phyloP scores from a whole-genome alignment of 768 basidiomycete genomes.

The Amanita exitialis region DNA sequence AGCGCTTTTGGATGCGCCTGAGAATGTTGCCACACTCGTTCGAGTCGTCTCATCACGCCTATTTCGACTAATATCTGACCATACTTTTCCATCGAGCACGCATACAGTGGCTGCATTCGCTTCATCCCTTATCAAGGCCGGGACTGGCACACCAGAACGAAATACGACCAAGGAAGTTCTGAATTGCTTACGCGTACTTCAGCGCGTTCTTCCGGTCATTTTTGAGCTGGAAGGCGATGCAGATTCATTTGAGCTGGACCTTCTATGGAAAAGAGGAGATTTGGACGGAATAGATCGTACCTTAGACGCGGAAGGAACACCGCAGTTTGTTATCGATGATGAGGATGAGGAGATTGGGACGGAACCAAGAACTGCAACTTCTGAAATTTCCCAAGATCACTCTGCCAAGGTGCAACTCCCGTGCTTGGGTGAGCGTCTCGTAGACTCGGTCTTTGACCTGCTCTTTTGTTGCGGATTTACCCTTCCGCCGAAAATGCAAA shows the following conservation, averaged over 20 bases:
- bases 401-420: constrained; percentile 41
- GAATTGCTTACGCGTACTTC: constrained; percentile 86
- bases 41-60: constrained; percentile 57
- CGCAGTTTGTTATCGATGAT: constrained; percentile 89
- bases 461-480: constrained; percentile 94
- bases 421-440: constrained; percentile 74
- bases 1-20: constrained; percentile 71
- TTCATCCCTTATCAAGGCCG: constrained; percentile 56
- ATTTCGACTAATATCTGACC: constrained; percentile 68
- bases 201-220: constrained; percentile 83
- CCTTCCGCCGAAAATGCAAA: constrained; percentile 65
- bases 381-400: constrained; percentile 10
- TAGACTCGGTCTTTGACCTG: constrained; percentile 74
- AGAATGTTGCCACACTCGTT: constrained; percentile 80
- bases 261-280: constrained; percentile 72
- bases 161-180: constrained; percentile 81
- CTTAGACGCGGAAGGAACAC: constrained; percentile 15
- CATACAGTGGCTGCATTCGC: constrained; percentile 58
- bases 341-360: constrained; percentile 26
- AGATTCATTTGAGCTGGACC: constrained; percentile 63
- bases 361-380: neutral
- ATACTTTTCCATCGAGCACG: constrained; percentile 63
- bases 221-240: constrained; percentile 73
- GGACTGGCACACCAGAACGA: constrained; percentile 37
- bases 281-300: constrained; percentile 24